phyloP scores from a whole-genome alignment of 139 green algal species.

The Pycnococcus provasolii region DNA sequence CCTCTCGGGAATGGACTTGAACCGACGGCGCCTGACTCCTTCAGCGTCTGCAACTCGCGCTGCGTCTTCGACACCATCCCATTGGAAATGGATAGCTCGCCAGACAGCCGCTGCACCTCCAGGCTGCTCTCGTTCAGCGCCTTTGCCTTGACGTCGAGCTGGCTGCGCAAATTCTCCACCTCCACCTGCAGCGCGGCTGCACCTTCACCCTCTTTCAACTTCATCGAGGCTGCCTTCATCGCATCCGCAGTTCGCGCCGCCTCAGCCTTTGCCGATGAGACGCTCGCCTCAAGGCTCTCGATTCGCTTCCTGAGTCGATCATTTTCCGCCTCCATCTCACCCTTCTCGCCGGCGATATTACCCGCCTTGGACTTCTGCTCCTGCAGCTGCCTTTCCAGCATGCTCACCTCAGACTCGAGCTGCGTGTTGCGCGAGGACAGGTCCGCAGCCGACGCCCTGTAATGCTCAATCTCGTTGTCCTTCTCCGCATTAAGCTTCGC shows the following conservation, averaged over 20 bases:
- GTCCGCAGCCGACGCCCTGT: no score
- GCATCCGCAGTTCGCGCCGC: not conserved
- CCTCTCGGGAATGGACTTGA: no score
- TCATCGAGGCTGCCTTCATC: not conserved
- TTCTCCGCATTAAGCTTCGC: no score
- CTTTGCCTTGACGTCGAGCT: not conserved
- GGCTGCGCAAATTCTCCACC: not conserved
- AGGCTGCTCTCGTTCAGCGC: not conserved
- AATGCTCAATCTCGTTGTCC: no score
- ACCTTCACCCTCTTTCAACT: not conserved
- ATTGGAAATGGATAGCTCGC: conserved; percentile 1
- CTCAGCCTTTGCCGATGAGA: not conserved
- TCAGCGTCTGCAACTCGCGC: no score
- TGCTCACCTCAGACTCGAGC: no score
- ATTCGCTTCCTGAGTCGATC: not conserved
- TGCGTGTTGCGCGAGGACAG: no score
- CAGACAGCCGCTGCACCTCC: not conserved
- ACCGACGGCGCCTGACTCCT: no score
- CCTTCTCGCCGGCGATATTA: not conserved
- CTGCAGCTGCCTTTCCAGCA: not conserved
- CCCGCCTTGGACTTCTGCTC: not conserved
- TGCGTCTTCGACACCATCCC: not conserved
- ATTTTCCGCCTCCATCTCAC: not conserved
- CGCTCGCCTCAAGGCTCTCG: not conserved
- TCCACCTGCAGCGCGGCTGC: not conserved